Conservation (phyloP, 176 grass and related monocot species). For the Neostapfia colusana region DNA sequence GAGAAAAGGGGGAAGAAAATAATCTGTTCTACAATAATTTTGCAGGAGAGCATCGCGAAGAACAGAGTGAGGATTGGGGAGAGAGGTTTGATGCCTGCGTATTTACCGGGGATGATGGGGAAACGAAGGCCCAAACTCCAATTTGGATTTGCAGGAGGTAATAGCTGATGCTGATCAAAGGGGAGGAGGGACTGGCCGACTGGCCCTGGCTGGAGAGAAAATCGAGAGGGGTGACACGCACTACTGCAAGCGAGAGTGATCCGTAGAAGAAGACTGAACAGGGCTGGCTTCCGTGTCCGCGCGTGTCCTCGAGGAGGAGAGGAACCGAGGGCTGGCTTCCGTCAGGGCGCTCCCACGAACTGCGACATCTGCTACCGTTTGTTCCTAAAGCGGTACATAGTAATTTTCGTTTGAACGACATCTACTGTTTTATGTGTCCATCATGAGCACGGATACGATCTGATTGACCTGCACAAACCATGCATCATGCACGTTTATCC, state of each 20-base stretch:
- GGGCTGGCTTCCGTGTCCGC: slow-evolving; percentile 9
- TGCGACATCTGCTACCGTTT: too few relatives aligned
- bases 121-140: slow-evolving; percentile 36
- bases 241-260: slow-evolving; percentile 9
- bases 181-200: background rate
- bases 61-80: background rate
- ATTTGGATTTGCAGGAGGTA: slow-evolving; percentile 44
- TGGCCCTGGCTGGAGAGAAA: slow-evolving; percentile 25
- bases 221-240: slow-evolving; percentile 22
- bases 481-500: too few relatives aligned
- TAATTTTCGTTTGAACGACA: too few relatives aligned
- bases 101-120: slow-evolving; percentile 33
- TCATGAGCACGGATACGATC: too few relatives aligned
- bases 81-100: background rate
- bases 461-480: too few relatives aligned
- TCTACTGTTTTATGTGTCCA: too few relatives aligned
- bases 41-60: background rate
- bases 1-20: slow-evolving; percentile 9
- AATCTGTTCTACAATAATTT: slow-evolving; percentile 26
- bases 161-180: slow-evolving; percentile 1
- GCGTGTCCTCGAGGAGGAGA: slow-evolving; percentile 31
- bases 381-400: too few relatives aligned
- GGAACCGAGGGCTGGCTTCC: too few relatives aligned
- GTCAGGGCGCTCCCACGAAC: too few relatives aligned
- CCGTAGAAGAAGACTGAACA: slow-evolving; percentile 21